Evolutionary conservation across 83 land plant species (phyloP).

Genomic region (Thuja plicata): DNA sequence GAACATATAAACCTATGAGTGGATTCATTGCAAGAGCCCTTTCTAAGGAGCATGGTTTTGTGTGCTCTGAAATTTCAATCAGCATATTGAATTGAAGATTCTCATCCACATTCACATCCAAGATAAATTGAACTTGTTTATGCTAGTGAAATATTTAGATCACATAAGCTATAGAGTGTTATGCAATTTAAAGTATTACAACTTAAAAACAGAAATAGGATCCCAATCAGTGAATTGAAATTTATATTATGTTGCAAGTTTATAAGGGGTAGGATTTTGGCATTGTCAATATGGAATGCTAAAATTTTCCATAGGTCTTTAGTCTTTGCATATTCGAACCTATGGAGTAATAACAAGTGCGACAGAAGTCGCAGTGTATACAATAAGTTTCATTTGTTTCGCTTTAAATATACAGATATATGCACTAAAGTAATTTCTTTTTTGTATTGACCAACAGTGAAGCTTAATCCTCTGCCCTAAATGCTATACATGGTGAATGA

Average conservation of each 20-base stretch:
- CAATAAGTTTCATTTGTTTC: background rate
- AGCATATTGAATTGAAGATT: background rate
- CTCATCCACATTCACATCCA: background rate
- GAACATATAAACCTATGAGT: background rate
- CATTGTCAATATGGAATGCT: background rate
- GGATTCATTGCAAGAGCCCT: background rate
- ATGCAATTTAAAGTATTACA: background rate
- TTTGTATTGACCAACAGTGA: background rate
- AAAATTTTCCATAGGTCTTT: background rate
- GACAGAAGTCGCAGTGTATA: background rate
- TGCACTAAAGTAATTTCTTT: background rate
- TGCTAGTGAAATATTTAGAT: too few relatives aligned
- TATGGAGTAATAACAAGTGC: background rate
- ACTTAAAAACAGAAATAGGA: background rate
- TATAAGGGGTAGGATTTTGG: background rate
- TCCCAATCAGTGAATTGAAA: background rate
- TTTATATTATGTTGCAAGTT: background rate
- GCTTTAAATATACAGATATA: background rate
- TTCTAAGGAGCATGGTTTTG: background rate
- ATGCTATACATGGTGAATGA: background rate
- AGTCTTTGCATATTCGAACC: background rate
- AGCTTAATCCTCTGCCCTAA: background rate
- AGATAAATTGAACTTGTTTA: too few relatives aligned
- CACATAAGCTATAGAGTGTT: background rate
- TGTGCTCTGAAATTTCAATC: background rate